Evolutionary conservation across 441 rosid species (phyloP).

Genomic region (Erodium chrysanthum): DNA sequence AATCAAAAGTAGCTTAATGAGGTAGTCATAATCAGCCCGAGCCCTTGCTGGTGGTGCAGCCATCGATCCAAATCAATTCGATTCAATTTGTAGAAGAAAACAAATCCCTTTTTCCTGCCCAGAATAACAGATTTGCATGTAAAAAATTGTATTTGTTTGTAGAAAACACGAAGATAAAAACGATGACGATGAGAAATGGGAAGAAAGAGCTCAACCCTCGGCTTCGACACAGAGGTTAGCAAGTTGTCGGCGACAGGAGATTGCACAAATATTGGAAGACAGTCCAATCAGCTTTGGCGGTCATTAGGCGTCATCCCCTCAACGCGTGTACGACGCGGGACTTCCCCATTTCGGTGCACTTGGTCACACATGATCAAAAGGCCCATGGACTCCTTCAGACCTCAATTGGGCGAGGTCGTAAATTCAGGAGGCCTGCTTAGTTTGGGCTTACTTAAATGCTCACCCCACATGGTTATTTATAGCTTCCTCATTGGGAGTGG

Average conservation of each 20-base stretch:
- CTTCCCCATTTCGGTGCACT: not conserved
- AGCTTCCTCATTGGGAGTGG: too few species aligned
- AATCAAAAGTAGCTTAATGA: conserved; percentile 45
- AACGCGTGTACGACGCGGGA: not conserved
- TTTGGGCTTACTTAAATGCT: too few species aligned
- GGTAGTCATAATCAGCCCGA: conserved; percentile 47
- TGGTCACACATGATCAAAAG: not conserved
- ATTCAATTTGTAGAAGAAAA: not conserved
- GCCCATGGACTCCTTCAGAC: too few species aligned
- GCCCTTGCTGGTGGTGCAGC: conserved; percentile 46
- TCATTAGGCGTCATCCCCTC: not conserved
- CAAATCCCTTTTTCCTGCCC: not conserved
- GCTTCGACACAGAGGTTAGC: not conserved
- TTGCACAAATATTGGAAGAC: not conserved
- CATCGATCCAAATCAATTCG: conserved; percentile 23
- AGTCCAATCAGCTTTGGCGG: conserved; percentile 1
- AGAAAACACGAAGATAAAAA: not conserved
- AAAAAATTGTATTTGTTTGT: not conserved
- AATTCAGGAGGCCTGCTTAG: too few species aligned
- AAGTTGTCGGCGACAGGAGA: not conserved
- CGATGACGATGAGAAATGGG: not conserved
- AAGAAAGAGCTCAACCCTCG: not conserved
- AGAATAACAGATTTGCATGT: not conserved
- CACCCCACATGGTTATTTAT: too few species aligned
- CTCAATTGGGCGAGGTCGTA: too few species aligned